Evolutionary conservation across 1,284 basidiomycete species (phyloP).

Genomic region (Acaromyces ingoldii): DNA sequence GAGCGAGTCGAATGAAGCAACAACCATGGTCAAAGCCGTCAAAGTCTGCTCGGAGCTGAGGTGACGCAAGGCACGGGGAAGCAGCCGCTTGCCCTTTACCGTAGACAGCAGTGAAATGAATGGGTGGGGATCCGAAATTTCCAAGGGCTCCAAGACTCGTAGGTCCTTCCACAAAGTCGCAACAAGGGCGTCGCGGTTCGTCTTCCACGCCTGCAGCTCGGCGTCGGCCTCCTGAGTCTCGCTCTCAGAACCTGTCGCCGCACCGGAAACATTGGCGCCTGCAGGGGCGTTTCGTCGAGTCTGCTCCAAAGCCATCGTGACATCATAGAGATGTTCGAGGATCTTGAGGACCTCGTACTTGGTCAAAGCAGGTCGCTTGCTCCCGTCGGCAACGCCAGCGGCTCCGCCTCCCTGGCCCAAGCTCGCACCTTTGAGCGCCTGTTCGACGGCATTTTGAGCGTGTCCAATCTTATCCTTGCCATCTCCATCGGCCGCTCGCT

Average conservation of each 20-base stretch:
- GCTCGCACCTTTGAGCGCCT: conserved; percentile 40
- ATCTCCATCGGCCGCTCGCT: conserved; percentile 12
- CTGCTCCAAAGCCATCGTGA: conserved; percentile 79
- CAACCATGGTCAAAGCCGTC: conserved; percentile 80
- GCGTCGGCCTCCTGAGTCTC: conserved; percentile 58
- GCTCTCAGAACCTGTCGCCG: too few relatives aligned
- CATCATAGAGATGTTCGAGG: conserved; percentile 80
- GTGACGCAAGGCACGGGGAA: conserved; percentile 84
- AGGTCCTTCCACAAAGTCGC: conserved; percentile 69
- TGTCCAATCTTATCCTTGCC: conserved; percentile 13
- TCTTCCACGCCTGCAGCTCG: conserved; percentile 19
- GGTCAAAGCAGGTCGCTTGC: conserved; percentile 59
- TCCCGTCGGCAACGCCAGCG: conserved; percentile 61
- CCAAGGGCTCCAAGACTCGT: conserved; percentile 81
- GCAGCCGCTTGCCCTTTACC: conserved; percentile 85
- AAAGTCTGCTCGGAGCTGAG: conserved; percentile 74
- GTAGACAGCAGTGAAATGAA: conserved; percentile 87
- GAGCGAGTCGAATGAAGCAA: conserved; percentile 87
- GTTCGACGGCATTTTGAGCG: conserved; percentile 37
- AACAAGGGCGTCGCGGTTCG: conserved; percentile 26
- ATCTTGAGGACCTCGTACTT: conserved; percentile 72
- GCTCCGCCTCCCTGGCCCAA: conserved; percentile 49
- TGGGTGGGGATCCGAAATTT: conserved; percentile 93
- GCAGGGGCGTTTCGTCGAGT: conserved; percentile 71
- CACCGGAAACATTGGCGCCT: conserved; percentile 21